Conservation (phyloP, 2,329 filamentous ascomycete species). For the Cucurbitaria berberidis region DNA sequence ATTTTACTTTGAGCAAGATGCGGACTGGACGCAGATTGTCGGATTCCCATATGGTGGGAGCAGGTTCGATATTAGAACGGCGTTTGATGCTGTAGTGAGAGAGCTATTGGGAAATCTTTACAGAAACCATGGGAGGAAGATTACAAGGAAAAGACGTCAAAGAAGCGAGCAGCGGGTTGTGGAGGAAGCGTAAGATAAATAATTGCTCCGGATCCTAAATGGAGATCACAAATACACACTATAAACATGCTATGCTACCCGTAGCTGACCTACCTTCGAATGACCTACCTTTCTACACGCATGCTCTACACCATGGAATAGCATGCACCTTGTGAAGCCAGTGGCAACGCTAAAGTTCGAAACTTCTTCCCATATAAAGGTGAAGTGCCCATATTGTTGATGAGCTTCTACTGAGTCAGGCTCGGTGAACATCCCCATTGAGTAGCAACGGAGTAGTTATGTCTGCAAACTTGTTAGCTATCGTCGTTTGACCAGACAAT, state of each 20-base stretch:
- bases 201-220: not conserved
- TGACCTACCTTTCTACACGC: not conserved
- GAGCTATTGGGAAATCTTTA: slow-evolving; percentile 43
- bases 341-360: not conserved
- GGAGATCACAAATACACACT: not conserved
- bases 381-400: no score
- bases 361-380: no score
- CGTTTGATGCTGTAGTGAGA: slow-evolving; percentile 29
- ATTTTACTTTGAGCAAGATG: slow-evolving; percentile 41
- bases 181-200: slow-evolving; percentile 1
- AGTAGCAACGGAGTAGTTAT: not conserved
- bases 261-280: not conserved
- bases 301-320: not conserved
- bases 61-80: slow-evolving; percentile 40
- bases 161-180: not conserved
- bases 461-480: slow-evolving; percentile 35
- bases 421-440: not conserved
- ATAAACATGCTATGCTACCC: not conserved
- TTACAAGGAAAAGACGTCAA: slow-evolving; percentile 26
- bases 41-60: slow-evolving; percentile 43
- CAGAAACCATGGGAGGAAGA: slow-evolving; percentile 41
- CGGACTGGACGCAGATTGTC: slow-evolving; percentile 37
- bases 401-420: no score
- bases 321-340: not conserved
- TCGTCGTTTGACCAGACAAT: slow-evolving; percentile 1